phyloP scores from a whole-genome alignment of 192 early-diverging fungal species.

The Coemansia sp. region DNA sequence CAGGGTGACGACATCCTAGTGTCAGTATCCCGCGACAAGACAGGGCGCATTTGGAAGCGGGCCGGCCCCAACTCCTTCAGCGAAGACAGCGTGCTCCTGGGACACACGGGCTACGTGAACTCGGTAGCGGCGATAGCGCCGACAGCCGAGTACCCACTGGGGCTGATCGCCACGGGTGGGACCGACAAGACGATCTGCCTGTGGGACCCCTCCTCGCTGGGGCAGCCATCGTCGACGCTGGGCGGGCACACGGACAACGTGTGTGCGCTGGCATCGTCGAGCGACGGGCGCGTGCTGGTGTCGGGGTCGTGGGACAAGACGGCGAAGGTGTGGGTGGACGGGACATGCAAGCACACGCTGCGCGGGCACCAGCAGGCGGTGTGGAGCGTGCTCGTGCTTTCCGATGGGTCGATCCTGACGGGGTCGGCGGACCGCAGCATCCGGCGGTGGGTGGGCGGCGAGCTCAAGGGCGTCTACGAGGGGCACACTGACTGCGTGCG shows the following conservation, averaged over 20 bases:
- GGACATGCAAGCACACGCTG: conserved; percentile 66
- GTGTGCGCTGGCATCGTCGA: conserved; percentile 69
- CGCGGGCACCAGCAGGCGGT: conserved; percentile 81
- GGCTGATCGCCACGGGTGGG: conserved; percentile 80
- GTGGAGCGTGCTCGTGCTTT: conserved; percentile 84
- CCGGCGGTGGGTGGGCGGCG: conserved; percentile 77
- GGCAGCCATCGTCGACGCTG: conserved; percentile 64
- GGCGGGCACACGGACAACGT: conserved; percentile 88
- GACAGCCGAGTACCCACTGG: conserved; percentile 61
- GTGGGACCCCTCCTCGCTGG: conserved; percentile 63
- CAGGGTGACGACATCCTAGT: conserved; percentile 61
- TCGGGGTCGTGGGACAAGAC: conserved; percentile 99
- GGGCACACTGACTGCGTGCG: conserved; percentile 95
- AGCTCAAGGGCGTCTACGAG: conserved; percentile 59
- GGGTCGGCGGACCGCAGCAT: conserved; percentile 94
- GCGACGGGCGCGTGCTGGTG: conserved; percentile 66
- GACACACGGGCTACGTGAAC: conserved; percentile 83
- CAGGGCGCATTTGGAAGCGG: conserved; percentile 72
- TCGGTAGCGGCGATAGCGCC: conserved; percentile 64
- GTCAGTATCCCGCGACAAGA: conserved; percentile 75
- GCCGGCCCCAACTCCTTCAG: conserved; percentile 53
- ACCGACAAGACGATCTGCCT: conserved; percentile 83
- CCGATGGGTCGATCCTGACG: conserved; percentile 72
- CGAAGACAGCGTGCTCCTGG: conserved; percentile 56
- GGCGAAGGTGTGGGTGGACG: conserved; percentile 87